These are phyloP conservation scores for Narthecium ossifragum DNA, from an alignment of 106 monocot species.

Conservation along the genomic window DNA sequence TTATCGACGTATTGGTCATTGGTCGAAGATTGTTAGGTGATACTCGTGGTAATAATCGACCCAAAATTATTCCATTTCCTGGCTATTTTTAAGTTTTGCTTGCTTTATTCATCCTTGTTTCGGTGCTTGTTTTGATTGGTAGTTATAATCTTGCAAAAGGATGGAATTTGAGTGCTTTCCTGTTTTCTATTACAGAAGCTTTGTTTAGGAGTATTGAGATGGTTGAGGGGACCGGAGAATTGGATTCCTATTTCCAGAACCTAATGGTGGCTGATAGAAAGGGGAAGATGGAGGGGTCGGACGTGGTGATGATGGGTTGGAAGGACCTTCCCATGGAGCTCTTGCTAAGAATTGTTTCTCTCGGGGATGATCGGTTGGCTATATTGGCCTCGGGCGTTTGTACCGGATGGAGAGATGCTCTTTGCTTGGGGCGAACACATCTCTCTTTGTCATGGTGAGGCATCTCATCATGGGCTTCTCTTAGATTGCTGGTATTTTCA, in stretches of 20 bases:
- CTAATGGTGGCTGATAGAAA: slow-evolving; percentile 39
- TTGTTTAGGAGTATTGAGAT: slow-evolving; percentile 12
- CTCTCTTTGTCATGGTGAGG: slow-evolving; percentile 80
- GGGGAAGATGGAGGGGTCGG: slow-evolving; percentile 28
- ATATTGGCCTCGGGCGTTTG: slow-evolving; percentile 78
- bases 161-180: too few species aligned
- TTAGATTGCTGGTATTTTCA: too few species aligned
- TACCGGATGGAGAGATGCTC: slow-evolving; percentile 87
- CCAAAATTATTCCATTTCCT: background rate
- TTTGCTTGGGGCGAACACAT: slow-evolving; percentile 46
- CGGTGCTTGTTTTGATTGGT: too few species aligned
- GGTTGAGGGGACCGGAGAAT: slow-evolving; percentile 41
- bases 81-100: background rate
- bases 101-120: background rate
- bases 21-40: too few species aligned
- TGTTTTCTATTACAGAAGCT: background rate
- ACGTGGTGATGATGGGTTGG: slow-evolving; percentile 47
- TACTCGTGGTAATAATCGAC: too few species aligned
- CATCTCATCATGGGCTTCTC: too few species aligned
- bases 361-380: slow-evolving; percentile 50
- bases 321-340: slow-evolving; percentile 95
- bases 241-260: slow-evolving; percentile 43
- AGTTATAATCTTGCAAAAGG: too few species aligned
- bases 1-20: too few species aligned
- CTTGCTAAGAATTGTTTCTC: slow-evolving; percentile 48